Conservation (phyloP, 805 yeast genomes). For the Candida maesae region DNA sequence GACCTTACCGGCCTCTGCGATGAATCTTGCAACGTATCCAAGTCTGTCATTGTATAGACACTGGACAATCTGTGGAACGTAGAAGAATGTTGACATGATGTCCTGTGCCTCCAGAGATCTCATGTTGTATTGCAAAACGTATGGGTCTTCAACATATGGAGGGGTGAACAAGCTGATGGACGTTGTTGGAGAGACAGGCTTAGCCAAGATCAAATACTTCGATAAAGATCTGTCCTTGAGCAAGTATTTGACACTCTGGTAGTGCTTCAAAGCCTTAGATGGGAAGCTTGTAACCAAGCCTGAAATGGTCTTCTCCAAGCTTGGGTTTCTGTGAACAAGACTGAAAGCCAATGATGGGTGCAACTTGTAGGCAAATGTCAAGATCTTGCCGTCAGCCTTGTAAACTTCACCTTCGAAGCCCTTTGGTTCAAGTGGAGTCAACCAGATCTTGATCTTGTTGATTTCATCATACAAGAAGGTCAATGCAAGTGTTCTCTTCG, state of each 20-base stretch:
- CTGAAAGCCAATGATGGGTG: conserved; percentile 73
- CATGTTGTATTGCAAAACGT: conserved; percentile 81
- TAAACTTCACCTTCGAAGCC: conserved; percentile 32
- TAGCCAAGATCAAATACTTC: conserved; percentile 26
- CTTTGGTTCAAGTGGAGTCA: conserved; percentile 37
- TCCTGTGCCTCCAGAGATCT: conserved; percentile 85
- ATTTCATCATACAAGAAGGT: conserved; percentile 76
- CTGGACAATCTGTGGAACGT: conserved; percentile 98
- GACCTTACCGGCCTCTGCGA: conserved; percentile 87
- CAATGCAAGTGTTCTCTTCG: conserved; percentile 51
- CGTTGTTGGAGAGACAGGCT: conserved; percentile 73
- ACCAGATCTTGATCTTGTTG: conserved; percentile 70
- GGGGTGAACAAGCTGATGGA: conserved; percentile 83
- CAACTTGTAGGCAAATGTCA: conserved; percentile 56
- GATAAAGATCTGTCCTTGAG: conserved; percentile 25
- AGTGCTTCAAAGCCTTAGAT: conserved; percentile 47
- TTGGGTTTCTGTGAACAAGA: conserved; percentile 57
- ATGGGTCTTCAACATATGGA: conserved; percentile 58
- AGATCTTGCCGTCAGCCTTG: conserved; percentile 34
- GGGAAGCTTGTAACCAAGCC: conserved; percentile 54
- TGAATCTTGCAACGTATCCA: conserved; percentile 86
- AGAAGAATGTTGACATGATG: conserved; percentile 85
- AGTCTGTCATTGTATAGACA: conserved; percentile 73
- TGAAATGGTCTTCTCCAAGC: conserved; percentile 34
- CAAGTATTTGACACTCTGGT: conserved; percentile 58